A percentile compares a stretch with the other conserved stretches of the same genome.
phyloP scores from a whole-genome alignment of 805 yeast species.

The Tetrapisispora taiwanensis region DNA sequence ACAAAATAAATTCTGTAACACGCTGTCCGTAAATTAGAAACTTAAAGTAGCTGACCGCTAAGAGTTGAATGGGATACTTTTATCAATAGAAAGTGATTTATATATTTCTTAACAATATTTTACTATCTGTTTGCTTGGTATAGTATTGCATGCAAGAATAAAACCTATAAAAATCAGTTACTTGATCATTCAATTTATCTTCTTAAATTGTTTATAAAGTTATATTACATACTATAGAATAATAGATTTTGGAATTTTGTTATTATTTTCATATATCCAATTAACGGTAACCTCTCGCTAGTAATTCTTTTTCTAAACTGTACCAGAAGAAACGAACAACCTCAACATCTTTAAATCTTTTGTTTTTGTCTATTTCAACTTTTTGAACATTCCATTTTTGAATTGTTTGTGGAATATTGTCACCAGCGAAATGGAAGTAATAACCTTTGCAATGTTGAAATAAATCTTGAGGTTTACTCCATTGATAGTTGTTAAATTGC shows the following conservation, averaged over 20 bases:
- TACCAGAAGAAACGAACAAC: constrained; percentile 81
- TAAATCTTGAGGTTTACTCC: constrained; percentile 66
- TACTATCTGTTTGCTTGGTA: no score
- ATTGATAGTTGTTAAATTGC: constrained; percentile 87
- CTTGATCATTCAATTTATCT: not conserved
- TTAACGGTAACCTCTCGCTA: constrained; percentile 48
- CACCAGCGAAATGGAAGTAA: constrained; percentile 66
- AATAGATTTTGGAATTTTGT: not conserved
- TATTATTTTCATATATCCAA: no score
- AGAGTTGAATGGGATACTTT: no score
- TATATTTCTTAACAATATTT: no score
- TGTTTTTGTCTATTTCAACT: constrained; percentile 67
- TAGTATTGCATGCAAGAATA: no score
- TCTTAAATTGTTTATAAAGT: not conserved
- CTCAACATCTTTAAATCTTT: constrained; percentile 82
- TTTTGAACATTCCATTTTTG: constrained; percentile 83
- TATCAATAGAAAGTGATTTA: no score
- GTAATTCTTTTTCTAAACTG: constrained; percentile 62
- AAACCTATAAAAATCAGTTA: no score
- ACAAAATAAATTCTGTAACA: no score
- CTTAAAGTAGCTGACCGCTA: no score
- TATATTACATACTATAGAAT: not conserved
- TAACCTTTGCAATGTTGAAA: constrained; percentile 82
- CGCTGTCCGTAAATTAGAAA: no score
- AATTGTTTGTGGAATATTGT: constrained; percentile 63